Evolutionary conservation across 768 basidiomycete genomes (phyloP), one percentile per base, ranked within the genome.

Genomic region (Russula olivacea): DNA sequence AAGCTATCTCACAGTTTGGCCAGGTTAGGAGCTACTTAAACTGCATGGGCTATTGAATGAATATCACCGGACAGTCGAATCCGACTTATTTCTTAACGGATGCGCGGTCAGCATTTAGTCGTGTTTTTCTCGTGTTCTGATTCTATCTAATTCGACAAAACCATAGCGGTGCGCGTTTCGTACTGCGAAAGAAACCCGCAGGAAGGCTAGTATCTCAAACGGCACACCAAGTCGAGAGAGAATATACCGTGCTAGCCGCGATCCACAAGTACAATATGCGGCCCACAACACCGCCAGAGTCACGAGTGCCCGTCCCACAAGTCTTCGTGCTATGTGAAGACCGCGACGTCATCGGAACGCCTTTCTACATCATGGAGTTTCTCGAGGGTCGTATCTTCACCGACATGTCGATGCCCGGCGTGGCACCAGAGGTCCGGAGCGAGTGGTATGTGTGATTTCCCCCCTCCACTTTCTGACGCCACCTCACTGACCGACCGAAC

Each of bases 301-400:
- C 79, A 61, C 78, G 76, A 36, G 86, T 98, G 15, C 96, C 95
- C 1, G 85, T 97, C 1, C 96, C 96, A 1, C 82, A 85, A 68
- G 91, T 93, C 0, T 87, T 89, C 63, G 78, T 85, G 28, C 77
- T 98, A 1, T 98, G 96, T 71, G 85, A 89, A 69, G 91, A 98
- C 70, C 76, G 69, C 40, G 69, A 76, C 3, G 81, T 98, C 45
- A 79, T 96, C 21, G 96, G 95, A 3, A 93, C 93, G 25, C 84
- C 88, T 2, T 98, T 98, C 76, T 98, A 97, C 72, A 81, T 98
- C 50, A 98, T 99, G 96, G 89, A 98, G 72, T 98, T 91, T 72
- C 71, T 98, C 50, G 86, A 96, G 23, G 96, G 96, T 0, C 82
- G 97, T 52, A 95, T 98, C 68, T 99, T 97, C 76, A 90, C 91